Evolutionary conservation across 768 basidiomycete genomes (phyloP), one percentile per base, ranked within the genome.

Genomic region (Boletus eberwhitei): DNA sequence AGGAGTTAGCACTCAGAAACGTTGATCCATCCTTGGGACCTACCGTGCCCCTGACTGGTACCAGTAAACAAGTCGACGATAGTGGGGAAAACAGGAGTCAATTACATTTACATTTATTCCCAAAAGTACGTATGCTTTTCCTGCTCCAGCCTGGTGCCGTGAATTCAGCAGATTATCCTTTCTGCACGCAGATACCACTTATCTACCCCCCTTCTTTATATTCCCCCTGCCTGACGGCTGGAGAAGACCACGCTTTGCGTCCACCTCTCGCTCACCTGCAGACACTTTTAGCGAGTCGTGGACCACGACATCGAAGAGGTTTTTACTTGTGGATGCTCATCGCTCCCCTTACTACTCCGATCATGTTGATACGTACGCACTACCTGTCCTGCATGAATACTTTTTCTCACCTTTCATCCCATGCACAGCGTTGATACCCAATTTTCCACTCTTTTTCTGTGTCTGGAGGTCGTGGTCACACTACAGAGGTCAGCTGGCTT

Each of bases 401-500:
- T 19, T 34, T 21, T 41, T 52, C 48, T 53, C 46, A 52, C 24
- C 24, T 39, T 53, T 48, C n/a, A 9, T 50, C 26, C 17, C 14
- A 26, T 40, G 12, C 29, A n/a, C 54, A 92, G 90, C 90, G 24
- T 65, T 92, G 41, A 82, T 92, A 70, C 90, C 90, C 31, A 93
- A 93, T 66, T 70, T 93, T 21, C 90, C 90, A 0, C 86, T 93
- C 67, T 90, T 93, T 74, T 93, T 88, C 71, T 90, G 88, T 61
- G 80, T 77, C 11, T 93, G 90, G 90, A 78, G 90, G 41, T 84
- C 88, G 40, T 93, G 89, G 89, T 86, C 85, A 38, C 90, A 93
- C 69, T 92, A 86, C 66, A 81, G 77, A 79, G 88, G 89, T 88
- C 53, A 57, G 69, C 32, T 38, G 8, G 13, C 3, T 49, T 41